Base-by-base conservation (phyloP, 345 rosid genomes). In the Gossypium anomalum region DNA sequence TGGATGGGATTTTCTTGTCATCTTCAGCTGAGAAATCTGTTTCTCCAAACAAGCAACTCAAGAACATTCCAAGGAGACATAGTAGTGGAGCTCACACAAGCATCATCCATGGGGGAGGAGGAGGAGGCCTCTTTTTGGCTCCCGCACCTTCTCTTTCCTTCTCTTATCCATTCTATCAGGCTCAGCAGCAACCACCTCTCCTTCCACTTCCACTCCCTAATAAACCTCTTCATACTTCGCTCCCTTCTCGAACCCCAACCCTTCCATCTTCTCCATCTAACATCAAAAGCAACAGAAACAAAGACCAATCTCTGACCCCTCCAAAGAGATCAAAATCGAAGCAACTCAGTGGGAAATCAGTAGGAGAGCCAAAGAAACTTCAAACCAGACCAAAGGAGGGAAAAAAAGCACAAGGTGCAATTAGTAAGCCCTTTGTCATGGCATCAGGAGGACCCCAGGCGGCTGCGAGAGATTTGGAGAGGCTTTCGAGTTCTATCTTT, bases 131-230 rank as follows among this genome's bases (percentile, higher is more conserved):
- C 29, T 69, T 87, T 19, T 43, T 78, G n/a, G 75, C 78, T 61
- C 85, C 85, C 41, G 80, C 85, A 3, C 82, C 75, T 16, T 60
- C 81, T 23, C 65, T 73, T 56, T 78, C 61, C 57, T 79, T 43
- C 74, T 82, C 87, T 2, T 80, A 25, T 61, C 41, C 41, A 34
- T 34, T 34, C 41, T 67, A 67, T 12, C 79, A 65, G 3, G 73
- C 44, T 9, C 76, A 64, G 13, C 61, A 43, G 3, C 89, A 82
- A 25, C 97, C 92, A 17, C 93, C 89, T 66, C 92, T 89, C 59
- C 92, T 89, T 73, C 97, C 93, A 73, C 88, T 85, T 29, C 93
- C 93, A n/a, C 57, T 78, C 47, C 43, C 83, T 22, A 70, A 70
- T 34, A 70, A 51, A 13, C 79, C 77, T 1, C 84, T 73, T 13